Evolutionary conservation across 2,329 filamentous ascomycete genomes (phyloP).

Genomic region (Verticillium nubilum): DNA sequence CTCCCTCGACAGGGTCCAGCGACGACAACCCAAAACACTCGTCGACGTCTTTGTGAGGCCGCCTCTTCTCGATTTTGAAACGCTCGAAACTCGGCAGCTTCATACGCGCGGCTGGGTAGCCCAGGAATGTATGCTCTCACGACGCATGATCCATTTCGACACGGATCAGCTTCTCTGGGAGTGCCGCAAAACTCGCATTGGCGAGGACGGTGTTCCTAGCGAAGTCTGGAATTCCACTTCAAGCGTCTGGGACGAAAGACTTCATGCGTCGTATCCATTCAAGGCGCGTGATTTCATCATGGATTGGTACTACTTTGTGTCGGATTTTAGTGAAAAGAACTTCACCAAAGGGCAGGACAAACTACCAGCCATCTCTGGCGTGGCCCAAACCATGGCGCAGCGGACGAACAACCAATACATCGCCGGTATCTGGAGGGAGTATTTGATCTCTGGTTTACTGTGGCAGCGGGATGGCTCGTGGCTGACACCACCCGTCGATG

Average conservation of each 20-base stretch:
- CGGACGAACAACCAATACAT: conserved; percentile 17
- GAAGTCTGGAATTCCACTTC: background rate
- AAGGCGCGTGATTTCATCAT: background rate
- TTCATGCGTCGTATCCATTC: background rate
- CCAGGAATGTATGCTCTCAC: conserved; percentile 21
- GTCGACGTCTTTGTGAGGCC: conserved; percentile 1
- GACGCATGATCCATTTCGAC: conserved; percentile 19
- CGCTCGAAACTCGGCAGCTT: conserved; percentile 3
- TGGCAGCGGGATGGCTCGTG: conserved; percentile 2
- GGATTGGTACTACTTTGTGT: background rate
- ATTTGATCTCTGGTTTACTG: conserved; percentile 1
- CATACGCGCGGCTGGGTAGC: conserved; percentile 20
- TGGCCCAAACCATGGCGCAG: conserved; percentile 17
- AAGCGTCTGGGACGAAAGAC: background rate
- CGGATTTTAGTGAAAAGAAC: background rate
- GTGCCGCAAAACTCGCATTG: background rate
- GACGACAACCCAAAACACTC: background rate
- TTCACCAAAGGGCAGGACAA: conserved; percentile 17
- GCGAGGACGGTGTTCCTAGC: background rate
- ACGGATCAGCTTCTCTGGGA: conserved; percentile 7
- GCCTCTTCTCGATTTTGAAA: background rate
- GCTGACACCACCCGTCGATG: background rate
- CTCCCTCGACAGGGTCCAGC: background rate
- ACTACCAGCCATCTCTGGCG: conserved; percentile 22
- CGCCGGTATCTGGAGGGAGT: conserved; percentile 20